phyloP scores from a whole-genome alignment of 2,329 filamentous ascomycete species.

The Didymella glomerata region DNA sequence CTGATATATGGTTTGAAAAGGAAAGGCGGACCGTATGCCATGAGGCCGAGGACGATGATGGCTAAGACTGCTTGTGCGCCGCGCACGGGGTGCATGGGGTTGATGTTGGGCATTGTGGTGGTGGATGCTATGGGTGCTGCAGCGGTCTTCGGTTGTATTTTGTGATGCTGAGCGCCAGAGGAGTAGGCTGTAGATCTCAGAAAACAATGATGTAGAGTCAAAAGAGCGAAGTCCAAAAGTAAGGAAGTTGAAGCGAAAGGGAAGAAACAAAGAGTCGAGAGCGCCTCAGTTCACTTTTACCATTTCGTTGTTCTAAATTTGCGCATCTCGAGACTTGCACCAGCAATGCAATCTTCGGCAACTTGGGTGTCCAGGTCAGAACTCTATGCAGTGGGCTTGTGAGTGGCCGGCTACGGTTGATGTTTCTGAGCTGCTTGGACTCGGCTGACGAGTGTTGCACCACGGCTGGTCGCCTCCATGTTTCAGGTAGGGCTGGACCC shows the following conservation, averaged over 20 bases:
- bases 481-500: conserved; percentile 31
- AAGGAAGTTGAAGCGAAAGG: neutral
- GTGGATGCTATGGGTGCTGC: neutral
- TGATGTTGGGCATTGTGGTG: conserved; percentile 42
- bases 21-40: conserved; percentile 68
- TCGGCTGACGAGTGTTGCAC: conserved; percentile 21
- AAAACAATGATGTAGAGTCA: neutral
- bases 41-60: conserved; percentile 78
- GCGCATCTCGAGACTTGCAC: conserved; percentile 9
- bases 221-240: neutral
- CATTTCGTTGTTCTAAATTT: conserved; percentile 12
- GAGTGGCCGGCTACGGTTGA: conserved; percentile 17
- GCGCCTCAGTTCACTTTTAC: conserved; percentile 20
- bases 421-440: conserved; percentile 20
- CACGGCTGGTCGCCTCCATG: conserved; percentile 21
- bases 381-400: conserved; percentile 14
- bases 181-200: neutral
- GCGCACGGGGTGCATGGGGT: conserved; percentile 70
- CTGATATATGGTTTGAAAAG: neutral
- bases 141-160: neutral
- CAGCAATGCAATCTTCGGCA: conserved; percentile 32
- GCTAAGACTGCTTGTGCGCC: conserved; percentile 72
- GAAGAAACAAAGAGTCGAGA: neutral
- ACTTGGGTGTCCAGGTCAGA: conserved; percentile 18
- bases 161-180: neutral